Evolutionary conservation across 768 basidiomycete genomes (phyloP).

Genomic region (Hemileccinum impolitum): DNA sequence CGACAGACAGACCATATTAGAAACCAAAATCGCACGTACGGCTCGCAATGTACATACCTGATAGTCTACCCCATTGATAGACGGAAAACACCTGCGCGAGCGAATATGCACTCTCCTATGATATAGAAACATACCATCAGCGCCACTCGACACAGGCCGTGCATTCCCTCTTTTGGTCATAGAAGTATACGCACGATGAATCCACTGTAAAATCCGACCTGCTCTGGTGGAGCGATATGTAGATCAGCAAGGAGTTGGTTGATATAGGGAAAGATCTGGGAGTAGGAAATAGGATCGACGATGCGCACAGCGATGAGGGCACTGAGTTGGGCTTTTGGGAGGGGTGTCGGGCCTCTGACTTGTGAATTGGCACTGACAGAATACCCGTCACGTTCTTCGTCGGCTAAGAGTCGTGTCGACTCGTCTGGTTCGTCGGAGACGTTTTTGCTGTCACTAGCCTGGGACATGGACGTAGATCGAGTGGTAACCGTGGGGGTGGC

Average conservation of each 20-base stretch:
- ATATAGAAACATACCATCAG: too few relatives aligned
- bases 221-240: slow-evolving; percentile 49
- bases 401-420: slow-evolving; percentile 10
- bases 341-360: slow-evolving; percentile 15
- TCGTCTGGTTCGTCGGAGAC: too few relatives aligned
- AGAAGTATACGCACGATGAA: too few relatives aligned
- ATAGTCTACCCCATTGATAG: too few relatives aligned
- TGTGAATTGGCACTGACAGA: not conserved
- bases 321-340: slow-evolving; percentile 46
- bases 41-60: slow-evolving; percentile 31
- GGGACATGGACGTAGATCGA: not conserved
- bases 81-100: slow-evolving; percentile 57
- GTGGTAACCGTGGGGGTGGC: not conserved
- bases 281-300: too few relatives aligned
- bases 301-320: slow-evolving; percentile 40
- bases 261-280: slow-evolving; percentile 63
- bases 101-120: slow-evolving; percentile 63
- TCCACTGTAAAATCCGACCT: too few relatives aligned
- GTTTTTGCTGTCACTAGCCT: not conserved
- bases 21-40: not conserved
- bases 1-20: not conserved
- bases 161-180: too few relatives aligned
- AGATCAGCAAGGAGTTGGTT: slow-evolving; percentile 60
- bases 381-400: slow-evolving; percentile 3
- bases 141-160: too few relatives aligned